phyloP scores from a whole-genome alignment of 169 alveolate species.

The Plasmodium cynomolgi region DNA sequence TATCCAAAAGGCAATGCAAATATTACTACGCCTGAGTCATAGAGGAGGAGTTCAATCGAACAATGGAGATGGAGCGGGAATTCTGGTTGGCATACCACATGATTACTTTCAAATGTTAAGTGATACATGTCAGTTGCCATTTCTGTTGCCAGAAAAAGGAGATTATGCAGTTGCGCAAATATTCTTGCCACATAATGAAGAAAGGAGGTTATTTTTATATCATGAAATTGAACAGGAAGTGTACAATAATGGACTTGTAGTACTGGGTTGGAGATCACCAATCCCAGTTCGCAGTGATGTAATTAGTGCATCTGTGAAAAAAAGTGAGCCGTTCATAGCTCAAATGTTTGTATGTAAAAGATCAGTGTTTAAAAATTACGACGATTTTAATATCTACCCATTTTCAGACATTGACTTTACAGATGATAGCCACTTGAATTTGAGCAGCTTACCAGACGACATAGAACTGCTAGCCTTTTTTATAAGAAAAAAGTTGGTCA shows the following conservation, averaged over 20 bases:
- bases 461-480: slow-evolving; percentile 57
- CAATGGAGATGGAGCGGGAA: slow-evolving; percentile 81
- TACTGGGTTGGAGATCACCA: slow-evolving; percentile 83
- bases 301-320: slow-evolving; percentile 78
- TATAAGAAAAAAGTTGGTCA: slow-evolving; percentile 69
- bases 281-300: slow-evolving; percentile 78
- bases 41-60: slow-evolving; percentile 83
- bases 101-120: slow-evolving; percentile 74
- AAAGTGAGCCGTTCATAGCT: slow-evolving; percentile 82
- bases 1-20: slow-evolving; percentile 79
- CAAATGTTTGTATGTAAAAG: slow-evolving; percentile 78
- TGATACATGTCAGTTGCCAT: slow-evolving; percentile 76
- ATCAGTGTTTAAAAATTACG: slow-evolving; percentile 74
- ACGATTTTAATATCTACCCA: slow-evolving; percentile 55
- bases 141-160: slow-evolving; percentile 76
- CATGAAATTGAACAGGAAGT: slow-evolving; percentile 49
- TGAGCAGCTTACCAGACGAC: slow-evolving; percentile 61
- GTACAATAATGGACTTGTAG: slow-evolving; percentile 67
- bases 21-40: slow-evolving; percentile 77
- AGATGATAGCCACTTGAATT: slow-evolving; percentile 51
- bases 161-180: slow-evolving; percentile 79
- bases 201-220: slow-evolving; percentile 54
- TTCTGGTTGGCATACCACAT: slow-evolving; percentile 68
- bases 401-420: slow-evolving; percentile 63
- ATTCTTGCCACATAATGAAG: slow-evolving; percentile 77